Evolutionary conservation across 2,329 filamentous ascomycete species (phyloP).

Genomic region (Pseudogymnoascus sp.): DNA sequence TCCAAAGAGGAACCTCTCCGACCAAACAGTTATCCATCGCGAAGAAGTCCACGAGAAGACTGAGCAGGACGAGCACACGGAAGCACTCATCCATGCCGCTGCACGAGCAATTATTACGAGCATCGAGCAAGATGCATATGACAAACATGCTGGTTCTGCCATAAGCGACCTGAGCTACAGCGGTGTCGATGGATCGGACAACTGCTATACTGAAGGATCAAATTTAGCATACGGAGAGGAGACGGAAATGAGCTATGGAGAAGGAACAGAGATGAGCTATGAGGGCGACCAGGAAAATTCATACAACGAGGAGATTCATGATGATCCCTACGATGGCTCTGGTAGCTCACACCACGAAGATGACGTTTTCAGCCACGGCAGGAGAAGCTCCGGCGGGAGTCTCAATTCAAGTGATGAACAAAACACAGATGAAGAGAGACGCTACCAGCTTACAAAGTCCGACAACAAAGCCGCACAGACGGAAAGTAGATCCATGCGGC

Average conservation of each 20-base stretch:
- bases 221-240: constrained; percentile 24
- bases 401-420: constrained; percentile 22
- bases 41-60: constrained; percentile 12
- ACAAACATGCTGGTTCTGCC: constrained; percentile 25
- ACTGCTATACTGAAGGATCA: constrained; percentile 15
- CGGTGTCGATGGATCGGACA: constrained; percentile 18
- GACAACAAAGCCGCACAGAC: constrained; percentile 17
- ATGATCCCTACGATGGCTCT: constrained; percentile 25
- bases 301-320: constrained; percentile 17
- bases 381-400: constrained; percentile 18
- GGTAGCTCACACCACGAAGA: constrained; percentile 21
- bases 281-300: constrained; percentile 16
- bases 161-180: constrained; percentile 27
- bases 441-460: neutral
- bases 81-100: constrained; percentile 45
- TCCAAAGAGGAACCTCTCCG: constrained; percentile 13
- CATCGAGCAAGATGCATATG: constrained; percentile 33
- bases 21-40: constrained; percentile 20
- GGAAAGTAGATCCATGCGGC: constrained; percentile 29
- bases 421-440: constrained; percentile 18
- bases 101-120: constrained; percentile 42
- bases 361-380: constrained; percentile 26
- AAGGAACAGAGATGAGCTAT: constrained; percentile 19
- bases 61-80: constrained; percentile 30
- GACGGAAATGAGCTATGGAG: constrained; percentile 17